Conservation (phyloP, 2,329 filamentous ascomycete species). For the Colletotrichum caudatum region DNA sequence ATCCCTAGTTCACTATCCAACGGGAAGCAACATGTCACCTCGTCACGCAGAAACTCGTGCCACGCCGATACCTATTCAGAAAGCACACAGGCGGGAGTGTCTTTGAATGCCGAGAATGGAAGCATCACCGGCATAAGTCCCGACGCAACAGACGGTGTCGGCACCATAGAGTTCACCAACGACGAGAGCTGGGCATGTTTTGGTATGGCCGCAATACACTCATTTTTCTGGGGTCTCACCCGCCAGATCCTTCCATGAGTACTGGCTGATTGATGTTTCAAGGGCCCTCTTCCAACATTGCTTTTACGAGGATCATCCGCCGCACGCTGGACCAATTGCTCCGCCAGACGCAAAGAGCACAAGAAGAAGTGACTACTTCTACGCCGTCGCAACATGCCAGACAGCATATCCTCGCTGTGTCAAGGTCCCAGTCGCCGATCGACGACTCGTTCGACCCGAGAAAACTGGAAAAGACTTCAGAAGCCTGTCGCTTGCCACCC, state of each 20-base stretch:
- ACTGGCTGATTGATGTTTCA: background rate
- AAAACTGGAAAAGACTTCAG: conserved; percentile 21
- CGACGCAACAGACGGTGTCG: conserved; percentile 44
- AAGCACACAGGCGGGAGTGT: background rate
- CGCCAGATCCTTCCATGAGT: background rate
- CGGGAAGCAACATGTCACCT: conserved; percentile 18
- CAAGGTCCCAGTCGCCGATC: conserved; percentile 27
- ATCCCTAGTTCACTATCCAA: conserved; percentile 7
- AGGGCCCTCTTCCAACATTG: conserved; percentile 45
- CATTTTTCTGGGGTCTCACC: too few species aligned
- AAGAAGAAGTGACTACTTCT: background rate
- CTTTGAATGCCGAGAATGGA: conserved; percentile 36
- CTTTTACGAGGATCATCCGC: conserved; percentile 43
- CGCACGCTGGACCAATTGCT: conserved; percentile 38
- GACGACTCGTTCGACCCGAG: conserved; percentile 25
- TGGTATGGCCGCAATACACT: conserved; percentile 30
- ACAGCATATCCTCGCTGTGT: conserved; percentile 21
- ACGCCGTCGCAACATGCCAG: background rate
- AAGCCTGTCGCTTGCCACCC: conserved; percentile 40
- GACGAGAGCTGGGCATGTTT: conserved; percentile 44
- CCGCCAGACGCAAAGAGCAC: conserved; percentile 12
- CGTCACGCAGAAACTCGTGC: background rate
- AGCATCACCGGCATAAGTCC: conserved; percentile 39
- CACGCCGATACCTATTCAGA: conserved; percentile 11
- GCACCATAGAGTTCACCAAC: conserved; percentile 44